Evolutionary conservation across 768 basidiomycete species (phyloP), one percentile per base, ranked within the genome.

Genomic region (Hypsizygus marmoreus): DNA sequence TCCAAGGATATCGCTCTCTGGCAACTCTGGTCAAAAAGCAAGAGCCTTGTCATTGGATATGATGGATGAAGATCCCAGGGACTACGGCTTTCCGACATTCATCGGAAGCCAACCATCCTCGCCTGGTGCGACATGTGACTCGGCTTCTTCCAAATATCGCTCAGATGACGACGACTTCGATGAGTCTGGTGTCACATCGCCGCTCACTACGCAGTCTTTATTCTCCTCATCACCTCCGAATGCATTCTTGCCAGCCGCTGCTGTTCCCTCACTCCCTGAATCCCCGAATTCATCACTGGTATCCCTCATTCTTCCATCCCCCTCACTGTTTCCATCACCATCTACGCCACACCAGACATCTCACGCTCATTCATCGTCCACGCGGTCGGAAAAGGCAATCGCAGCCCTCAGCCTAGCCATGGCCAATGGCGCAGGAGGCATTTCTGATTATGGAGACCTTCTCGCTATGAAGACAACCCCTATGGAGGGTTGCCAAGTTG

Each of bases 341-440:
- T 19, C 10, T 31, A 40, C 50, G 28, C 37, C 28, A 43, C 17
- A 31, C 19, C 33, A 29, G 13, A 30, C 43, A 19, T 9, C 23
- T 42, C 44, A 40, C 31, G 37, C 42, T 56, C 20, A 59, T 53
- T 7, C 58, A n/a, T 50, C 68, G 14, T 62, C 79, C 9, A 73
- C 79, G 33, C 71, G 69, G 26, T 67, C 79, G 14, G 82, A 84
- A 53, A 83, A 81, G 56, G 79, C 78, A 12, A 70, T 84, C 39
- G 81, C 81, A 13, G 80, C 79, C 13, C 70, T 84, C 23, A 71
- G 69, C 24, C 63, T 85, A 2, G 81, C 80, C 13, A 73, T 85
- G 66, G 82, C 83, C 10, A 84, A 77, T 49, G 84, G 82, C 31
- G 82, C 82, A 8, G 81, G 77, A 4, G 74, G 80, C 20, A 58